These are phyloP conservation scores for Fusarium sp. DNA, from an alignment of 2,329 filamentous ascomycete species.

Conservation along the genomic window DNA sequence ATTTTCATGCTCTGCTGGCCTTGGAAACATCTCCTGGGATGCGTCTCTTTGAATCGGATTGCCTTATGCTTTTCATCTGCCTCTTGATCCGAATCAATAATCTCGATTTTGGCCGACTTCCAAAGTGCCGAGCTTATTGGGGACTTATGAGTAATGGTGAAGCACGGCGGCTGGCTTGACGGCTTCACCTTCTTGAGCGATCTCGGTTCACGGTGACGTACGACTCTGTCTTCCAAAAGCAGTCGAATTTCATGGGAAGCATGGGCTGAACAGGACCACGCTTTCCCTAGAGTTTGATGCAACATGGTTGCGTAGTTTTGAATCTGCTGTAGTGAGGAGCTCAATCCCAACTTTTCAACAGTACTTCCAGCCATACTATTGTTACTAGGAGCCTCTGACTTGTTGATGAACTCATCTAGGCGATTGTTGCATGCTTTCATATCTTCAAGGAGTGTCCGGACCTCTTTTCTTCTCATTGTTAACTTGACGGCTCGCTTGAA, in stretches of 20 bases:
- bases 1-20: neutral
- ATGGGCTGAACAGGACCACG: neutral
- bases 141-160: neutral
- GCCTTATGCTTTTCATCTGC: rapidly evolving
- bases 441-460: neutral
- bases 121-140: neutral
- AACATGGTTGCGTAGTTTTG: neutral
- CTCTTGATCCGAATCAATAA: neutral
- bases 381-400: neutral
- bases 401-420: neutral
- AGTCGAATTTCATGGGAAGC: neutral
- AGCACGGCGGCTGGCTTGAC: neutral
- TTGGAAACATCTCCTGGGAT: rapidly evolving
- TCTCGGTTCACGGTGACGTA: rapidly evolving
- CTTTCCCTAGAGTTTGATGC: neutral
- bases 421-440: neutral
- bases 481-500: neutral
- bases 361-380: neutral
- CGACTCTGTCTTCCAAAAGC: rapidly evolving
- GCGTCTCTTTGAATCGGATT: rapidly evolving
- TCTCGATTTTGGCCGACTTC: neutral
- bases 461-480: neutral
- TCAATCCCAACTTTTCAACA: neutral
- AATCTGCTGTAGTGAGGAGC: neutral
- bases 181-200: neutral